Conservation (phyloP, 371 early-diverging fungal genomes). For the Entomophthora muscae region DNA sequence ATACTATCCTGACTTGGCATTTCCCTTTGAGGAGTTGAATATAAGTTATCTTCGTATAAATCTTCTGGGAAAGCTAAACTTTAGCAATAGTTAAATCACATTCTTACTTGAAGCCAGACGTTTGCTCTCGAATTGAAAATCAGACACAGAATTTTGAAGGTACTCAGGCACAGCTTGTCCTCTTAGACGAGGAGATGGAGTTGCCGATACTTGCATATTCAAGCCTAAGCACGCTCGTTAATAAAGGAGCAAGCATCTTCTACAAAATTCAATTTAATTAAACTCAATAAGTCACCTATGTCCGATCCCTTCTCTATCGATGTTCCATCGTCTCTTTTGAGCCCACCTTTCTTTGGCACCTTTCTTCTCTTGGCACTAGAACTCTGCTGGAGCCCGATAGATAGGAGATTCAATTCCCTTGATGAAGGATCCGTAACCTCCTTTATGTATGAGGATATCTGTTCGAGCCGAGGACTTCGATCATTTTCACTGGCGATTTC, state of each 20-base stretch:
- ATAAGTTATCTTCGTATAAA: too few relatives aligned
- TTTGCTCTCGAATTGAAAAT: too few relatives aligned
- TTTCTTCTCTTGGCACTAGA: neutral
- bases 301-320: too few relatives aligned
- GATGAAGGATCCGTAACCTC: neutral
- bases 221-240: too few relatives aligned
- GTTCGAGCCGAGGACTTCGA: neutral
- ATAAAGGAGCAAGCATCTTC: too few relatives aligned
- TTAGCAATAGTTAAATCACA: too few relatives aligned
- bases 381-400: neutral
- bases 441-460: neutral
- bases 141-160: neutral
- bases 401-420: neutral
- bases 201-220: neutral
- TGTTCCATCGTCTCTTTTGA: neutral
- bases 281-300: too few relatives aligned
- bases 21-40: too few relatives aligned
- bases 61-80: too few relatives aligned
- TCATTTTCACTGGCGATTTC: neutral
- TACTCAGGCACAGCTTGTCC: neutral
- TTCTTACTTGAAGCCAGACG: too few relatives aligned
- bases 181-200: neutral
- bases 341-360: neutral
- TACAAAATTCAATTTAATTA: too few relatives aligned
- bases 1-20: too few relatives aligned